Evolutionary conservation across 768 basidiomycete genomes (phyloP).

Genomic region (Pleurotus pulmonarius): DNA sequence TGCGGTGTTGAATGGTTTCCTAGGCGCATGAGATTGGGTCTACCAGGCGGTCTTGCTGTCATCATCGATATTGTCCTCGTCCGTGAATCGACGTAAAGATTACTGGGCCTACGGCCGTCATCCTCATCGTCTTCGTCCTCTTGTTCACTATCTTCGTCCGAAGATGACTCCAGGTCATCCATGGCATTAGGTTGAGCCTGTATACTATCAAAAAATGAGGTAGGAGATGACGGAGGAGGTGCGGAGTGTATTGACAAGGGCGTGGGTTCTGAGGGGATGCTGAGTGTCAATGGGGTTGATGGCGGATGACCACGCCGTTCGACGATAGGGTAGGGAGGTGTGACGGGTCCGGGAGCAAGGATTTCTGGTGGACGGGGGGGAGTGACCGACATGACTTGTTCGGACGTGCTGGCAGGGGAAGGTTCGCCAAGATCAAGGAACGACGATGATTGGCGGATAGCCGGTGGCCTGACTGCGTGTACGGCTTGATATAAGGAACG

Average conservation of each 20-base stretch:
- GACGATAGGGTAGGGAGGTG: conserved; percentile 36
- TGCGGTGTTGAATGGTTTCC: conserved; percentile 73
- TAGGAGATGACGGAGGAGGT: conserved; percentile 61
- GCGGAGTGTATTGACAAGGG: conserved; percentile 52
- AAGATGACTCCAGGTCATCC: conserved; percentile 68
- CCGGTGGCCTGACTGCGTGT: not conserved
- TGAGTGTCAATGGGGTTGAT: conserved; percentile 30
- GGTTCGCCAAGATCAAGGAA: conserved; percentile 8
- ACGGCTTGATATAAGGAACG: conserved; percentile 17
- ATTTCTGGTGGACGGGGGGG: conserved; percentile 23
- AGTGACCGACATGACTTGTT: not conserved
- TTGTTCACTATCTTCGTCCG: conserved; percentile 39
- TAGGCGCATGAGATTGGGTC: conserved; percentile 53
- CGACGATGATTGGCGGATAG: conserved; percentile 7
- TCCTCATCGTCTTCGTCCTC: conserved; percentile 29
- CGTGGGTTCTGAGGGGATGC: conserved; percentile 41
- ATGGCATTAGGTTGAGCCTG: conserved; percentile 68
- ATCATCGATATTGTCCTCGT: conserved; percentile 35
- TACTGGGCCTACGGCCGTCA: conserved; percentile 15
- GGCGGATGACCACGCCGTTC: conserved; percentile 25
- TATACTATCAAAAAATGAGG: conserved; percentile 74
- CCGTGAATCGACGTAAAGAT: conserved; percentile 28
- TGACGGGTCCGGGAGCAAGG: conserved; percentile 38
- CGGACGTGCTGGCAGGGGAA: conserved; percentile 3
- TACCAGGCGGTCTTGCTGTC: conserved; percentile 20